Conservation (phyloP, 352 stramenopile species). For the Thalassiosira mediterranea region DNA sequence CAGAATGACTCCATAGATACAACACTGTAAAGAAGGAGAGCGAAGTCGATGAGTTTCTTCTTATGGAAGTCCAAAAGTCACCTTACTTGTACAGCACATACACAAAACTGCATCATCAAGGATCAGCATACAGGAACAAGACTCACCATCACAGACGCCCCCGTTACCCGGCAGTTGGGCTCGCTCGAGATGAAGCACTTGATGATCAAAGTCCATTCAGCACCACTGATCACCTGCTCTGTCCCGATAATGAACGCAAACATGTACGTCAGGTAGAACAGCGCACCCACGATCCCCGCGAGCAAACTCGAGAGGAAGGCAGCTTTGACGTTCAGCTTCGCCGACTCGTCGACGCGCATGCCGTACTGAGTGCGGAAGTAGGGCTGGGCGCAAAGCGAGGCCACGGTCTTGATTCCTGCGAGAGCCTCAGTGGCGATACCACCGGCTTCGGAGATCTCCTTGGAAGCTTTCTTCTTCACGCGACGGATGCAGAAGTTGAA, state of each 20-base stretch:
- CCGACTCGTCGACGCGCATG: constrained; percentile 21
- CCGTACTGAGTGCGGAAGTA: constrained; percentile 41
- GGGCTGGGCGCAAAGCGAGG: constrained; percentile 43
- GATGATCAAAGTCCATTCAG: constrained; percentile 11
- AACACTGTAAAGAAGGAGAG: too few species aligned
- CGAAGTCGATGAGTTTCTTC: too few species aligned
- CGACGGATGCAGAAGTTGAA: constrained; percentile 51
- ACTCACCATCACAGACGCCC: constrained; percentile 53
- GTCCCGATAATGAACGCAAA: constrained; percentile 56
- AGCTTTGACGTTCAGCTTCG: constrained; percentile 27
- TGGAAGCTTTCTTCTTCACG: constrained; percentile 31
- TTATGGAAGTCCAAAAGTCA: too few species aligned
- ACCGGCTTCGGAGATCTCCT: constrained; percentile 43
- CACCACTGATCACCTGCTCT: constrained; percentile 39
- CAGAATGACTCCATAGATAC: constrained; percentile 55
- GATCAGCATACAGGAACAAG: too few species aligned
- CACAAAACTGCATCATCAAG: too few species aligned
- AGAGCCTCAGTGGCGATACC: constrained; percentile 55
- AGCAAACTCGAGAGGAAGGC: constrained; percentile 38
- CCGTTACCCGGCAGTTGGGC: constrained; percentile 45
- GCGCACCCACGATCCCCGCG: constrained; percentile 42
- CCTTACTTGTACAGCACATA: too few species aligned
- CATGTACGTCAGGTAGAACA: constrained; percentile 63
- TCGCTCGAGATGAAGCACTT: constrained; percentile 43
- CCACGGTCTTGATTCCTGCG: constrained; percentile 58